These are phyloP conservation scores for Cotoneaster glaucophyllus DNA, from an alignment of 306 rosid species.

Conservation along the genomic window DNA sequence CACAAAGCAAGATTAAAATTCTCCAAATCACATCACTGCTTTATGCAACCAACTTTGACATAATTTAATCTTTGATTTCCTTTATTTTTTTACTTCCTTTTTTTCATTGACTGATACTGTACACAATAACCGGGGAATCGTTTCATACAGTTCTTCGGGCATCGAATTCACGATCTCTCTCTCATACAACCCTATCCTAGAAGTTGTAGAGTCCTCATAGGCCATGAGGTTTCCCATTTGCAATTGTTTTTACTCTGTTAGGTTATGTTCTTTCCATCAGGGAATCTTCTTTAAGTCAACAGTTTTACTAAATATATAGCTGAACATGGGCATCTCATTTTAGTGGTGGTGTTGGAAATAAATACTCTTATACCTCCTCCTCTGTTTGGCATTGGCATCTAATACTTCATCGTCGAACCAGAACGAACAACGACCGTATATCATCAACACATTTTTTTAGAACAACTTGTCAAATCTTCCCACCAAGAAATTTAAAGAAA, in stretches of 20 bases:
- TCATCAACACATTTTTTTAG: constrained; percentile 13
- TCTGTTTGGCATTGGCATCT: constrained; percentile 34
- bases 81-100: constrained; percentile 22
- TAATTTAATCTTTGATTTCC: constrained; percentile 37
- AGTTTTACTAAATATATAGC: not conserved
- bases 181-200: not conserved
- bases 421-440: constrained; percentile 1
- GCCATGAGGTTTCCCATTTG: constrained; percentile 46
- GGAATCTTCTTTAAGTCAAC: not conserved
- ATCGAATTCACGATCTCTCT: constrained; percentile 3
- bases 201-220: constrained; percentile 13
- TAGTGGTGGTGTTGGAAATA: constrained; percentile 27
- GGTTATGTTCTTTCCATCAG: not conserved
- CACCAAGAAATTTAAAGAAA: not conserved
- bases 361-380: constrained; percentile 12
- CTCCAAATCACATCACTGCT: constrained; percentile 55
- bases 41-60: constrained; percentile 47
- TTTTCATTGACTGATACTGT: constrained; percentile 38
- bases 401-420: constrained; percentile 26
- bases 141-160: constrained; percentile 5
- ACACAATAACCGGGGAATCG: constrained; percentile 34
- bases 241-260: not conserved
- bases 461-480: constrained; percentile 48
- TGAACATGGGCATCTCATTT: constrained; percentile 27
- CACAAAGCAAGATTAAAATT: constrained; percentile 72